A percentile compares a stretch with the other conserved stretches of the same genome.
These are phyloP conservation scores for Xylaria flabelliformis DNA, from an alignment of 495 filamentous ascomycete species.

Conservation along the genomic window DNA sequence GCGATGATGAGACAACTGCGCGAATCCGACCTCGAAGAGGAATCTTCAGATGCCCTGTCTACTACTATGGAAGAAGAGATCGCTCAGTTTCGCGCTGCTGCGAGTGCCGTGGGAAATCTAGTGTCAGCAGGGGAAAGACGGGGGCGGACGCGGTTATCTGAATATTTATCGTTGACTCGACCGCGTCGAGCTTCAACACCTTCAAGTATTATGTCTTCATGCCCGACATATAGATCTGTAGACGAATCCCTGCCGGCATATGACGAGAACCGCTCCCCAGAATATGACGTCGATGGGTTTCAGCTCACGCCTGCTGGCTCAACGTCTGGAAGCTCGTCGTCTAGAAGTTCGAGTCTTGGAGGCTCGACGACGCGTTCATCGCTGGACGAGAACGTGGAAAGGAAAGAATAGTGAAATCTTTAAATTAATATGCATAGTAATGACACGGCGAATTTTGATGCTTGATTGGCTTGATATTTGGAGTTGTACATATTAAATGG, in stretches of 20 bases:
- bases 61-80: constrained; percentile 54
- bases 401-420: constrained; percentile 31
- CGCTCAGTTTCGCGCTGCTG: constrained; percentile 53
- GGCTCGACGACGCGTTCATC: constrained; percentile 33
- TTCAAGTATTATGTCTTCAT: constrained; percentile 39
- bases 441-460: background rate
- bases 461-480: background rate
- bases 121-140: constrained; percentile 52
- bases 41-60: constrained; percentile 39
- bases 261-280: constrained; percentile 46
- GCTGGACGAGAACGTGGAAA: constrained; percentile 39
- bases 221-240: constrained; percentile 39
- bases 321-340: constrained; percentile 5
- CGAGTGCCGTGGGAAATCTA: constrained; percentile 52
- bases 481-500: constrained; percentile 8
- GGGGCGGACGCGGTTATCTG: constrained; percentile 32
- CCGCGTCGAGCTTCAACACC: constrained; percentile 28
- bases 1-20: constrained; percentile 36
- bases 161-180: constrained; percentile 15
- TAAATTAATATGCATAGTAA: constrained; percentile 10
- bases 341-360: constrained; percentile 30
- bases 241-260: constrained; percentile 46
- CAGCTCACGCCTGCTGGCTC: constrained; percentile 42
- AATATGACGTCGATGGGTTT: constrained; percentile 47
- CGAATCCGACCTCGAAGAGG: constrained; percentile 30